phyloP scores from a whole-genome alignment of 495 filamentous ascomycete species.

The Aspergillus indologenus region DNA sequence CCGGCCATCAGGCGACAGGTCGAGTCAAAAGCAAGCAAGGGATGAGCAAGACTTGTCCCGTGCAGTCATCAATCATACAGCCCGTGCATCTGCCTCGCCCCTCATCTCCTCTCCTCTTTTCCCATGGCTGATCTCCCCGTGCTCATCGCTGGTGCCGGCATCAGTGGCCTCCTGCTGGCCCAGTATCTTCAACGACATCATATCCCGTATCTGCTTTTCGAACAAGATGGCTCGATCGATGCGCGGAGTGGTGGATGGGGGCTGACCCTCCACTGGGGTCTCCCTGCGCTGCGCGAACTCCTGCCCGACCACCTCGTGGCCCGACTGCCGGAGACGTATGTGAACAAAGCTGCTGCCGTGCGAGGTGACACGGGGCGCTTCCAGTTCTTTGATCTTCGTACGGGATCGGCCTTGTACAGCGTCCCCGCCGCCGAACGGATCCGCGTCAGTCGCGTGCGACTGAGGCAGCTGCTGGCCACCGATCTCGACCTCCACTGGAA shows the following conservation, averaged over 20 bases:
- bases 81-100: not conserved
- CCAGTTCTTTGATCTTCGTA: slow-evolving; percentile 51
- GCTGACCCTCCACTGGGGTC: slow-evolving; percentile 57
- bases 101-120: too few species aligned
- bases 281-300: slow-evolving; percentile 46
- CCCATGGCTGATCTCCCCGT: slow-evolving; percentile 31
- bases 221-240: slow-evolving; percentile 46
- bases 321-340: slow-evolving; percentile 48
- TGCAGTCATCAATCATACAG: not conserved
- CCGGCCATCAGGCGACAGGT: not conserved
- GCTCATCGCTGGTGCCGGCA: slow-evolving; percentile 58
- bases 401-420: slow-evolving; percentile 40
- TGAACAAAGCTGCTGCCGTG: slow-evolving; percentile 42
- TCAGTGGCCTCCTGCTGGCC: slow-evolving; percentile 57
- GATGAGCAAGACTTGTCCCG: too few species aligned
- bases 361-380: slow-evolving; percentile 51
- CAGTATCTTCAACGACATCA: slow-evolving; percentile 51
- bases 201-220: slow-evolving; percentile 51
- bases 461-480: slow-evolving; percentile 45
- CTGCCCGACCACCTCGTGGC: slow-evolving; percentile 47
- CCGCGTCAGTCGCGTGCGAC: slow-evolving; percentile 47
- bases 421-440: slow-evolving; percentile 49
- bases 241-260: slow-evolving; percentile 55
- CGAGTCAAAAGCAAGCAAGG: too few species aligned
- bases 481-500: slow-evolving; percentile 51